phyloP scores from a whole-genome alignment of 2,329 filamentous ascomycete species.

The Sporothrix humicola region DNA sequence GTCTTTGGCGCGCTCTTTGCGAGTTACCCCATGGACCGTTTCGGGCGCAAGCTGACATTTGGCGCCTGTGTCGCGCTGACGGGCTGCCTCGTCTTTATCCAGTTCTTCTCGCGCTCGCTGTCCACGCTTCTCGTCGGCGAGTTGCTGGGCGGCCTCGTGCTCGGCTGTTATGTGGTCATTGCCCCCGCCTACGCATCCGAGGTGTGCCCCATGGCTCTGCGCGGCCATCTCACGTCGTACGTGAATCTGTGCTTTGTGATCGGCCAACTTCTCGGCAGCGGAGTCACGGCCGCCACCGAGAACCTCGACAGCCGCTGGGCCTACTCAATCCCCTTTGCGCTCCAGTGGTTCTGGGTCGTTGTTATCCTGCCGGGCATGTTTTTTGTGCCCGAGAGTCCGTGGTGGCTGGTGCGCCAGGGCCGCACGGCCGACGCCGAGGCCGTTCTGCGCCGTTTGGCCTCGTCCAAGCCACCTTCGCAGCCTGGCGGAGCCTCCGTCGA shows the following conservation, averaged over 20 bases:
- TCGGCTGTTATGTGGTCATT: slow-evolving; percentile 65
- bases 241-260: slow-evolving; percentile 68
- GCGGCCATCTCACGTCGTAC: slow-evolving; percentile 63
- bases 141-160: slow-evolving; percentile 64
- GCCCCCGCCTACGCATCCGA: slow-evolving; percentile 66
- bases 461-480: slow-evolving; percentile 23
- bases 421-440: slow-evolving; percentile 50
- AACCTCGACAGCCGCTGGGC: slow-evolving; percentile 52
- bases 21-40: slow-evolving; percentile 54
- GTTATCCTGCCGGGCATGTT: slow-evolving; percentile 53
- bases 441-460: slow-evolving; percentile 54
- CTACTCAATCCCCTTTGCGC: slow-evolving; percentile 55
- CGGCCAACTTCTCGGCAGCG: slow-evolving; percentile 62
- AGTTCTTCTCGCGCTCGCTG: slow-evolving; percentile 65
- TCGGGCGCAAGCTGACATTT: slow-evolving; percentile 54
- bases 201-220: slow-evolving; percentile 63
- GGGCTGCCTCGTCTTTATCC: slow-evolving; percentile 62
- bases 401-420: slow-evolving; percentile 56
- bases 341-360: slow-evolving; percentile 58
- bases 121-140: slow-evolving; percentile 64
- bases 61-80: slow-evolving; percentile 53
- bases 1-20: slow-evolving; percentile 60
- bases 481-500: slow-evolving; percentile 45
- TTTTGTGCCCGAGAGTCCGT: slow-evolving; percentile 57
- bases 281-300: slow-evolving; percentile 51